Evolutionary conservation across 306 rosid species (phyloP), one percentile per base, ranked within the genome.

Genomic region (Canavalia gladiata): DNA sequence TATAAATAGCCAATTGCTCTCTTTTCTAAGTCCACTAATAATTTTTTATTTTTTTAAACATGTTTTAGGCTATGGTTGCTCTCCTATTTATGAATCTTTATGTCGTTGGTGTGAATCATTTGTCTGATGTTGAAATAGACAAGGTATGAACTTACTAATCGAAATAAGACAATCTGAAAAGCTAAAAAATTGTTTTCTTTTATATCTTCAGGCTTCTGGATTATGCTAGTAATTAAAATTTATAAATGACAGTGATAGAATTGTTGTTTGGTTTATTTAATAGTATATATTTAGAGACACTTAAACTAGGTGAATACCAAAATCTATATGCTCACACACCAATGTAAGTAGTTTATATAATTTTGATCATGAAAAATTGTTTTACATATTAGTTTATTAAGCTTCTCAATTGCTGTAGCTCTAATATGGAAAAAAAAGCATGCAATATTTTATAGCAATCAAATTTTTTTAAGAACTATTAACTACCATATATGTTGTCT

Each of bases 81-180:
- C 96, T 97, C 83, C 87, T 95, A 83, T 93, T 90, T 37, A 95
- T 95, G 98, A 95, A 93, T 68, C 91, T 95, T 73, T 95, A 95
- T 73, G 90, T 95, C 2, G 98, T 91, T 39, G 99, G 99, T 70
- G 85, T 95, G 81, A 95, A 95, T 89, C 99, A 95, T 54, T 84
- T 95, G 86, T 89, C 87, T 60, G 99, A 95, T 87, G 85, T 95
- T 50, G 97, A 93, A 75, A 95, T 95, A 81, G 99, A 95, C 90
- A 95, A 93, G 98, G 99, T 90, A 81, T 63, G 81, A 11, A 55
- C 82, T 78, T 85, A 68, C 42, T 43, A 10, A 72, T 37, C n/a
- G 55, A 72, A 71, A 31, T 68, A 57, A 42, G 25, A 62, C 49
- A 63, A 76, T 64, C 13, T 18, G 75, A 35, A 39, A 46, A 39